These are phyloP conservation scores for Sarocladium oryzae DNA, from an alignment of 2,329 filamentous ascomycete genomes.

Conservation along the genomic window DNA sequence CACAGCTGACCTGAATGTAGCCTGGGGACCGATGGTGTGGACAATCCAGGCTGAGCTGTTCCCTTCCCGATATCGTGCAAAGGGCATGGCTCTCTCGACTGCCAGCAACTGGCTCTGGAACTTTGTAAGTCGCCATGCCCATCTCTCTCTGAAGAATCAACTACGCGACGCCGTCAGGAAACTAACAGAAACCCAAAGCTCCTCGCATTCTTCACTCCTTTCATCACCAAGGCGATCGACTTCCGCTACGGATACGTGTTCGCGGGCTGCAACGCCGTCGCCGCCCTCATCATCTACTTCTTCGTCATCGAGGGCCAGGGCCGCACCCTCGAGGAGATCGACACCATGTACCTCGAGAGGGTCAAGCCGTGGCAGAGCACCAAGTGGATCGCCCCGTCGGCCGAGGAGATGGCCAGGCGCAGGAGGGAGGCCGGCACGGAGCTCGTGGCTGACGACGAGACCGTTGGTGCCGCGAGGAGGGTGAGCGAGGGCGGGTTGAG, in stretches of 20 bases:
- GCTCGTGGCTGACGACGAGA: conserved; percentile 22
- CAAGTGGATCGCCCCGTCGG: conserved; percentile 42
- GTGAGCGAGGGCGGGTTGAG: conserved; percentile 10
- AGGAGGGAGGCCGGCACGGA: conserved; percentile 35
- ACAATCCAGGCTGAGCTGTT: conserved; percentile 60
- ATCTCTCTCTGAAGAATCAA: too few species aligned
- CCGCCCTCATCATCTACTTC: conserved; percentile 63
- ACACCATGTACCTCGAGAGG: conserved; percentile 65
- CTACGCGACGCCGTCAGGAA: too few species aligned
- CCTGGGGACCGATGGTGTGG: conserved; percentile 62
- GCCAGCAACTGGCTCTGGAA: conserved; percentile 64
- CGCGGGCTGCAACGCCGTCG: conserved; percentile 62
- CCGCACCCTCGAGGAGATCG: conserved; percentile 70
- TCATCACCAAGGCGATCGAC: conserved; percentile 65
- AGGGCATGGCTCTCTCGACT: conserved; percentile 56
- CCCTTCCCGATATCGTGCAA: conserved; percentile 53
- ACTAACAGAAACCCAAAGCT: not conserved
- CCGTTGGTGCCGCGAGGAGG: not conserved
- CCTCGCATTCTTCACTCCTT: conserved; percentile 70
- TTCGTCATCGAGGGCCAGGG: conserved; percentile 71
- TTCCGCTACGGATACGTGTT: conserved; percentile 74
- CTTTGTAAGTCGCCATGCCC: conserved; percentile 41
- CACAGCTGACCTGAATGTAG: not conserved
- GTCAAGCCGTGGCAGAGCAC: conserved; percentile 58
- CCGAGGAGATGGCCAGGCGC: conserved; percentile 36